Percentiles rank a stretch among this genome's conserved stretches.
Evolutionary conservation across 495 filamentous ascomycete genomes (phyloP).

Genomic region (Trichocladium antarcticum): DNA sequence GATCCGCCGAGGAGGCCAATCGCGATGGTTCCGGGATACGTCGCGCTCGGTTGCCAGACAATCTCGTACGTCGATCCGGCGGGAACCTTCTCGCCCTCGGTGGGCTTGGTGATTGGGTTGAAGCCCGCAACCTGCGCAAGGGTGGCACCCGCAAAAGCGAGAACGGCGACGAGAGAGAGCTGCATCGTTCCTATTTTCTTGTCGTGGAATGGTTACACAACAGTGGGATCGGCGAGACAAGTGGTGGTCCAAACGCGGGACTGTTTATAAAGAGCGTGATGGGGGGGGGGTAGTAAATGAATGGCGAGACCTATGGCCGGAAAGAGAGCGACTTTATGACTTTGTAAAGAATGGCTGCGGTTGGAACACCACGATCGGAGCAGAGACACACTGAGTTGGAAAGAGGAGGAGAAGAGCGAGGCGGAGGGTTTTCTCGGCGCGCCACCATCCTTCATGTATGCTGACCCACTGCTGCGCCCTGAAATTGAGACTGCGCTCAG

Average conservation of each 20-base stretch:
- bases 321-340: slow-evolving; percentile 2
- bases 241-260: slow-evolving; percentile 1
- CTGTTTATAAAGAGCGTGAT: not conserved
- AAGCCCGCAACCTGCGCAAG: slow-evolving; percentile 35
- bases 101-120: slow-evolving; percentile 30
- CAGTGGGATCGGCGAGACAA: not conserved
- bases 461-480: slow-evolving; percentile 8
- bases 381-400: not conserved
- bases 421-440: not conserved
- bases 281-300: not conserved
- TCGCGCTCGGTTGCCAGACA: slow-evolving; percentile 19
- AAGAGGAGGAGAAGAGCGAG: not conserved
- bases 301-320: not conserved
- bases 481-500: not conserved
- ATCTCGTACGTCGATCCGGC: slow-evolving; percentile 32
- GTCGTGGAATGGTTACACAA: not conserved
- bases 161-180: slow-evolving; percentile 31
- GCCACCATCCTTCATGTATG: not conserved
- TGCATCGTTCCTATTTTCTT: slow-evolving; percentile 30
- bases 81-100: slow-evolving; percentile 24
- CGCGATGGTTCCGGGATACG: slow-evolving; percentile 25
- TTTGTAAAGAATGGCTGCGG: slow-evolving; percentile 5
- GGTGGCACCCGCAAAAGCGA: slow-evolving; percentile 34
- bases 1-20: slow-evolving; percentile 35
- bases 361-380: slow-evolving; percentile 1